Conservation (phyloP, 164 flowering plant genomes). For the Aristolochia californica region DNA sequence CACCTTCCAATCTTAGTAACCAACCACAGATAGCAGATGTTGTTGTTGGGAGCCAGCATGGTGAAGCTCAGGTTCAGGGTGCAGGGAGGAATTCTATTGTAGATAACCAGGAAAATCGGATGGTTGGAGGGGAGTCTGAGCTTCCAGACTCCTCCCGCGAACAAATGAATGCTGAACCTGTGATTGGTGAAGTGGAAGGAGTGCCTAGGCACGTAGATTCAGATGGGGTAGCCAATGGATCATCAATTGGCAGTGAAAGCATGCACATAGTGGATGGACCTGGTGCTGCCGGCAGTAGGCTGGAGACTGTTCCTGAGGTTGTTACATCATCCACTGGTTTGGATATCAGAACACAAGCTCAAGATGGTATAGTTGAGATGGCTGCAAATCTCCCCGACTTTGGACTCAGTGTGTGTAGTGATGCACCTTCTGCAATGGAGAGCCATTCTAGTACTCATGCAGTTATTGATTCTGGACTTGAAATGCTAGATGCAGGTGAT, state of each 20-base stretch:
- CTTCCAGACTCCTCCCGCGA: conserved; percentile 10
- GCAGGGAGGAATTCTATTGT: conserved; percentile 13
- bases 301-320: conserved; percentile 22
- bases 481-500: conserved; percentile 26
- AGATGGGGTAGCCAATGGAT: conserved; percentile 13
- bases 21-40: conserved; percentile 21
- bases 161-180: conserved; percentile 20
- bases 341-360: conserved; percentile 18
- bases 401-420: conserved; percentile 15
- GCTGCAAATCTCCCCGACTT: conserved; percentile 16
- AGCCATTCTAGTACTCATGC: conserved; percentile 28
- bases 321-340: conserved; percentile 17
- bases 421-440: conserved; percentile 25
- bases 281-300: conserved; percentile 17
- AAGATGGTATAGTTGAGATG: conserved; percentile 9
- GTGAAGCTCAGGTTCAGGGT: conserved; percentile 25
- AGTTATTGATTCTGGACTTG: conserved; percentile 23
- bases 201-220: conserved; percentile 21
- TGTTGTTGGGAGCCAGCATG: conserved; percentile 25
- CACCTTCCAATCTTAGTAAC: conserved; percentile 19
- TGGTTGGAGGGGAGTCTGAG: conserved; percentile 20
- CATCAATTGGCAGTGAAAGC: conserved; percentile 26
- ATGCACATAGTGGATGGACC: conserved; percentile 52
- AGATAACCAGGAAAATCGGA: conserved; percentile 18
- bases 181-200: conserved; percentile 22